Conservation (phyloP, 2,329 filamentous ascomycete species). For the Pseudopyricularia cyperi region DNA sequence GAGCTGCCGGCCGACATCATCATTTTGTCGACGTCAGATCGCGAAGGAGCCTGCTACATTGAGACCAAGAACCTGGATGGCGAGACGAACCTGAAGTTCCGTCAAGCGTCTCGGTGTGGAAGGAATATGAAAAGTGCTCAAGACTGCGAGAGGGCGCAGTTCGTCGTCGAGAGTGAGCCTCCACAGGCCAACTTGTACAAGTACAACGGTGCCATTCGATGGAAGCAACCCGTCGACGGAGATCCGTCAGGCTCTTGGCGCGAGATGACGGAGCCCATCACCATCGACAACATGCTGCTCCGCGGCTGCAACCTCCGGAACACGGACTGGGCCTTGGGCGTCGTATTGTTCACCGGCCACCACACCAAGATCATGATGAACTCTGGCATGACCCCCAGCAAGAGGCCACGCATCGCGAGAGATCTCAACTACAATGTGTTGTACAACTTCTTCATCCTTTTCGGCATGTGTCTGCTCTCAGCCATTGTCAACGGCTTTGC, state of each 20-base stretch:
- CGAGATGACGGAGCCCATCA: constrained; percentile 83
- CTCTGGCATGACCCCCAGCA: constrained; percentile 86
- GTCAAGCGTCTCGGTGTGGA: constrained; percentile 78
- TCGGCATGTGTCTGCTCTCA: constrained; percentile 77
- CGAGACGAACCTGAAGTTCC: constrained; percentile 93
- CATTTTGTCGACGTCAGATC: constrained; percentile 82
- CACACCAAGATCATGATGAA: constrained; percentile 99
- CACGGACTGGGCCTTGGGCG: constrained; percentile 87
- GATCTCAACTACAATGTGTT: constrained; percentile 96
- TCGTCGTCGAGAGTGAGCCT: constrained; percentile 77
- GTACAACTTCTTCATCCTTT: constrained; percentile 86
- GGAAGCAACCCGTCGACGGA: constrained; percentile 58
- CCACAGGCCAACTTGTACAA: constrained; percentile 92
- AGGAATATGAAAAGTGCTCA: constrained; percentile 73
- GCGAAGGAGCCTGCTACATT: constrained; percentile 89
- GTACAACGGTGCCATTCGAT: constrained; percentile 81
- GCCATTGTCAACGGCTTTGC: constrained; percentile 74
- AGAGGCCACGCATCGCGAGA: constrained; percentile 79
- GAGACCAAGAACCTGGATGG: constrained; percentile 98
- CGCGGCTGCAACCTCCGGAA: constrained; percentile 90
- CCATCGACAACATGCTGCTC: constrained; percentile 88
- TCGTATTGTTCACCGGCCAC: constrained; percentile 87
- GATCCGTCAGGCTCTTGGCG: constrained; percentile 48
- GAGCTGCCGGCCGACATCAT: constrained; percentile 90
- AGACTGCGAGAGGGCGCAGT: constrained; percentile 83